These are phyloP conservation scores for Fusarium sterilihyphosum DNA, from an alignment of 2,329 filamentous ascomycete genomes.

Conservation along the genomic window DNA sequence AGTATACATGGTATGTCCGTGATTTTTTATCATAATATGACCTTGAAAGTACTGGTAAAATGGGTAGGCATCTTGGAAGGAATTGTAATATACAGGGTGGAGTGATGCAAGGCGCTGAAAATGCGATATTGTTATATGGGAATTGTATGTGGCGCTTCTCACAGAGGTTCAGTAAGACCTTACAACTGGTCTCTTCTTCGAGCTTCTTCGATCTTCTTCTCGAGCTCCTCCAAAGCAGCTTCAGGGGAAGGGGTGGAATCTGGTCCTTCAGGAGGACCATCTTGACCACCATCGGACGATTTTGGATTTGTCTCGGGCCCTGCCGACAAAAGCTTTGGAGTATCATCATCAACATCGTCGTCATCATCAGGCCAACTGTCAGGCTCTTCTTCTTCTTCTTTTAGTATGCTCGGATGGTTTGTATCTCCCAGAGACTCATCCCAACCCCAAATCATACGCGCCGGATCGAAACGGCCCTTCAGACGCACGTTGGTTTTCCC, in stretches of 20 bases:
- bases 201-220: neutral
- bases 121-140: neutral
- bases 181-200: neutral
- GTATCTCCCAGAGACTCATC: neutral
- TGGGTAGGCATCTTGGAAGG: conserved; percentile 1
- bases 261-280: neutral
- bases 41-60: neutral
- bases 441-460: conserved; percentile 35
- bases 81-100: conserved; percentile 20
- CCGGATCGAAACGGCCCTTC: conserved; percentile 36
- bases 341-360: neutral
- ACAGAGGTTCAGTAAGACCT: neutral
- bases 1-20: conserved; percentile 24
- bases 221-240: neutral
- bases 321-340: neutral
- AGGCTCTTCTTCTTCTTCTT: neutral
- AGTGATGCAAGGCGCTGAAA: neutral
- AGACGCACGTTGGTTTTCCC: conserved; percentile 38
- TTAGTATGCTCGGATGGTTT: neutral
- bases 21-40: neutral
- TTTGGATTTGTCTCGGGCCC: neutral
- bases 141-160: neutral
- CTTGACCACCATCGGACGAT: neutral
- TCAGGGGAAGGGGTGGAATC: neutral
- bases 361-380: conserved; percentile 13